Evolutionary conservation across 179 eudicot genomes (phyloP).

Genomic region (Silene vulgaris): DNA sequence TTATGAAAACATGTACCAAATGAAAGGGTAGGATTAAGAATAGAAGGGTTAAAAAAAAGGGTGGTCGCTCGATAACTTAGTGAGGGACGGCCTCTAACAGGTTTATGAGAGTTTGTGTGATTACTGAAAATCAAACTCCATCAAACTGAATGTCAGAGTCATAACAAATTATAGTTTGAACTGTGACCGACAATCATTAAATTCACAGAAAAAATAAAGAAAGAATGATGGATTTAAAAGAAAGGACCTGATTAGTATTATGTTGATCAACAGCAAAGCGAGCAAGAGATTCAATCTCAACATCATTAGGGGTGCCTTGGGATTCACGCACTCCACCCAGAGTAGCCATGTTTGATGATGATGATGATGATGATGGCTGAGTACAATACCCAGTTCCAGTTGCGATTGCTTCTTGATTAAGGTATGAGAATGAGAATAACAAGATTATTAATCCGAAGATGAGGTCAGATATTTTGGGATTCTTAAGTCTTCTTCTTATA

Average conservation of each 20-base stretch:
- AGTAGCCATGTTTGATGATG: slow-evolving; percentile 43
- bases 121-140: too few relatives aligned
- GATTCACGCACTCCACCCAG: slow-evolving; percentile 54
- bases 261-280: slow-evolving; percentile 84
- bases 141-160: too few relatives aligned
- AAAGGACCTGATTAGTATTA: slow-evolving; percentile 61
- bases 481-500: neutral
- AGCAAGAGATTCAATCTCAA: slow-evolving; percentile 56
- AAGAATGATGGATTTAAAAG: neutral
- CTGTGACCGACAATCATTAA: neutral
- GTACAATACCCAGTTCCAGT: slow-evolving; percentile 24
- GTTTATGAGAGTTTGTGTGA: too few relatives aligned
- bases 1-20: too few relatives aligned
- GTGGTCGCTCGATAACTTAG: too few relatives aligned
- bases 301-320: slow-evolving; percentile 38
- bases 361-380: slow-evolving; percentile 25
- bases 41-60: too few relatives aligned
- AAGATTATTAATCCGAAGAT: neutral
- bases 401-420: slow-evolving; percentile 9
- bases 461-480: slow-evolving; percentile 2
- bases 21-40: too few relatives aligned
- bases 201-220: neutral
- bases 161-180: too few relatives aligned
- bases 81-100: too few relatives aligned
- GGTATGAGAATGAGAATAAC: neutral